Evolutionary conservation across 306 rosid genomes (phyloP).

Genomic region (Casuarina glauca): DNA sequence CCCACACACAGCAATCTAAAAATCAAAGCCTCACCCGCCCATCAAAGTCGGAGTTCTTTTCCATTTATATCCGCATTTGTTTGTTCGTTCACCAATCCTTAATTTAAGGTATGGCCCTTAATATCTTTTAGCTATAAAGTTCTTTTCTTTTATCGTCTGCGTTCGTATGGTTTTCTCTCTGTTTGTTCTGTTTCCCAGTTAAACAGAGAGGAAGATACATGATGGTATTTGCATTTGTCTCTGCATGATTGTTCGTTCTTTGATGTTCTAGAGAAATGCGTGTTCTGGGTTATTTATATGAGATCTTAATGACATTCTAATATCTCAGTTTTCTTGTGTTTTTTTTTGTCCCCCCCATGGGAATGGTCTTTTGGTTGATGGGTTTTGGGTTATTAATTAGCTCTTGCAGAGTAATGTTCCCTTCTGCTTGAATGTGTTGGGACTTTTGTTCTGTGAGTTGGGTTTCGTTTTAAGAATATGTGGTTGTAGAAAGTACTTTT

Average conservation of each 20-base stretch:
- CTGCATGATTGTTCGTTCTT: not conserved
- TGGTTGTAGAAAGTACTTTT: not conserved
- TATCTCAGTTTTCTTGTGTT: not conserved
- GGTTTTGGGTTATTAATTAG: slow-evolving; percentile 6
- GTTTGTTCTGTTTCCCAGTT: not conserved
- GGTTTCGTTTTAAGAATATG: not conserved
- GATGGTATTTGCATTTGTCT: slow-evolving; percentile 11
- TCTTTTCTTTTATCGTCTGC: slow-evolving; percentile 3
- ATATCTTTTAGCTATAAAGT: not conserved
- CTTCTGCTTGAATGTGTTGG: not conserved
- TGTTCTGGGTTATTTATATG: not conserved
- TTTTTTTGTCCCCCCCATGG: not conserved
- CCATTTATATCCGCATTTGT: slow-evolving; percentile 15
- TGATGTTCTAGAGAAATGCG: not conserved
- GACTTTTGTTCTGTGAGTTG: too few relatives aligned
- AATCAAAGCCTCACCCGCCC: slow-evolving; percentile 12
- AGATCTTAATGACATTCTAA: not conserved
- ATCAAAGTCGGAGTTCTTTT: slow-evolving; percentile 3
- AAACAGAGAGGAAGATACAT: slow-evolving; percentile 7
- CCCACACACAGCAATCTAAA: not conserved
- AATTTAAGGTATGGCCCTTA: slow-evolving; percentile 42
- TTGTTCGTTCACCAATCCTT: slow-evolving; percentile 30
- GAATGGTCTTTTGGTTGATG: not conserved
- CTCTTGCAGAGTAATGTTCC: slow-evolving; percentile 14
- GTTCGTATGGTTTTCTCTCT: slow-evolving; percentile 1